These are phyloP conservation scores for Laetiporus sulphureus DNA, from an alignment of 1,284 basidiomycete genomes.

Conservation along the genomic window DNA sequence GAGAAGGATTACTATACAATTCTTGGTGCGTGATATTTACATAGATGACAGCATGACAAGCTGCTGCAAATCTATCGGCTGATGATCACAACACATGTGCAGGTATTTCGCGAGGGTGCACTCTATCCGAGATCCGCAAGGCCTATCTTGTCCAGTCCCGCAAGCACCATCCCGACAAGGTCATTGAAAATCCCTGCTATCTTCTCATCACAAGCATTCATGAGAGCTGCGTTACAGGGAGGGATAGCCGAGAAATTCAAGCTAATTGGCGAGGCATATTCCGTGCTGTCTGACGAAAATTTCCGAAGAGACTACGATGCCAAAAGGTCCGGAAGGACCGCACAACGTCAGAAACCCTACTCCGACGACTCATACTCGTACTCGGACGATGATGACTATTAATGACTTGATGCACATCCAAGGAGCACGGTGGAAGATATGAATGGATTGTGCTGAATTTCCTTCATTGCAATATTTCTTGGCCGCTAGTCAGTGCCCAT, in stretches of 20 bases:
- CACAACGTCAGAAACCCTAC: too few relatives aligned
- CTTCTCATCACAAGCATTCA: background rate
- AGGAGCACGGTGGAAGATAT: too few relatives aligned
- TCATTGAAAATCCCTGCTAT: background rate
- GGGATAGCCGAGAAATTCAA: constrained; percentile 14
- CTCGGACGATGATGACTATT: too few relatives aligned
- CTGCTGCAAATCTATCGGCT: too few relatives aligned
- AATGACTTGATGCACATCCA: too few relatives aligned
- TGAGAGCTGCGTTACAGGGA: constrained; percentile 6
- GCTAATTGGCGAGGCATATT: constrained; percentile 8
- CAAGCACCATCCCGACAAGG: constrained; percentile 15
- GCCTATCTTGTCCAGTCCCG: constrained; percentile 7
- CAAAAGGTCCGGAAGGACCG: too few relatives aligned
- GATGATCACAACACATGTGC: too few relatives aligned
- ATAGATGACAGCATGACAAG: too few relatives aligned
- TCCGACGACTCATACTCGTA: too few relatives aligned
- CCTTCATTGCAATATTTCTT: too few relatives aligned
- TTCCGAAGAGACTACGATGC: constrained; percentile 2
- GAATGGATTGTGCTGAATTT: too few relatives aligned
- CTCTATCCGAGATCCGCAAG: constrained; percentile 10
- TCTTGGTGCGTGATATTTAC: constrained; percentile 11
- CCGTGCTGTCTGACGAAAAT: constrained; percentile 5
- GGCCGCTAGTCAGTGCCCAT: too few relatives aligned
- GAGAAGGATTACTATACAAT: constrained; percentile 11
- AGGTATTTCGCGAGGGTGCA: constrained; percentile 7